Evolutionary conservation across 352 stramenopile species (phyloP).

Genomic region (Phytopythium aichiense): DNA sequence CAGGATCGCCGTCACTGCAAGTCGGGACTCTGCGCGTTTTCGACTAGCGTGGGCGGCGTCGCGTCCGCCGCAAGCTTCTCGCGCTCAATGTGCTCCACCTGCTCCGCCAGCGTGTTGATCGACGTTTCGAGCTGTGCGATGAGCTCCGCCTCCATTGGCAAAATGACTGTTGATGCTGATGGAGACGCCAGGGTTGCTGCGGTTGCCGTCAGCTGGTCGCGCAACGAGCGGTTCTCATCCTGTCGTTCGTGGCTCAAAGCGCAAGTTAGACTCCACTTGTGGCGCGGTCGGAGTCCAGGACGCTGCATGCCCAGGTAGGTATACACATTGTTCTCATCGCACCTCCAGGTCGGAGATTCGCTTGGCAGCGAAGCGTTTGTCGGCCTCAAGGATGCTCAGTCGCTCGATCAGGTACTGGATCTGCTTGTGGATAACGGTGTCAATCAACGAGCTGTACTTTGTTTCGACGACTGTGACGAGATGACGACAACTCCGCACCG

Average conservation of each 20-base stretch:
- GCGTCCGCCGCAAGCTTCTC: slow-evolving; percentile 14
- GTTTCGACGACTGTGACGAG: not conserved
- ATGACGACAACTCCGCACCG: slow-evolving; percentile 13
- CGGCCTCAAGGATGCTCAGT: slow-evolving; percentile 42
- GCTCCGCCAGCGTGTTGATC: slow-evolving; percentile 37
- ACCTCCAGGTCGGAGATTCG: slow-evolving; percentile 48
- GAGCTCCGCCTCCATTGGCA: slow-evolving; percentile 35
- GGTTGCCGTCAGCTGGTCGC: slow-evolving; percentile 20
- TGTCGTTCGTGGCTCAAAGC: slow-evolving; percentile 5
- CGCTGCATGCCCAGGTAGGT: not conserved
- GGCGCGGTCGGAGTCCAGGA: not conserved
- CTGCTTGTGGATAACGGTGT: slow-evolving; percentile 16
- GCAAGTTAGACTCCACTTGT: slow-evolving; percentile 1
- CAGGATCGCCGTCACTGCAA: not conserved
- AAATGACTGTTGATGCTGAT: slow-evolving; percentile 15
- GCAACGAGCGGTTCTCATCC: slow-evolving; percentile 36
- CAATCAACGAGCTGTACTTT: slow-evolving; percentile 3
- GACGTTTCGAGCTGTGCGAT: slow-evolving; percentile 43
- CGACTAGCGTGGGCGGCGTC: not conserved
- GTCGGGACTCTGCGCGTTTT: not conserved
- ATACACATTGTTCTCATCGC: not conserved
- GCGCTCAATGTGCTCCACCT: slow-evolving; percentile 37
- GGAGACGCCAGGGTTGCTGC: not conserved
- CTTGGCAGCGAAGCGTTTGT: slow-evolving; percentile 28
- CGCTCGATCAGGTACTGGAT: slow-evolving; percentile 56